These are phyloP conservation scores for Mayamaea pseudoterrestris DNA, from an alignment of 108 stramenopile genomes.

Conservation along the genomic window DNA sequence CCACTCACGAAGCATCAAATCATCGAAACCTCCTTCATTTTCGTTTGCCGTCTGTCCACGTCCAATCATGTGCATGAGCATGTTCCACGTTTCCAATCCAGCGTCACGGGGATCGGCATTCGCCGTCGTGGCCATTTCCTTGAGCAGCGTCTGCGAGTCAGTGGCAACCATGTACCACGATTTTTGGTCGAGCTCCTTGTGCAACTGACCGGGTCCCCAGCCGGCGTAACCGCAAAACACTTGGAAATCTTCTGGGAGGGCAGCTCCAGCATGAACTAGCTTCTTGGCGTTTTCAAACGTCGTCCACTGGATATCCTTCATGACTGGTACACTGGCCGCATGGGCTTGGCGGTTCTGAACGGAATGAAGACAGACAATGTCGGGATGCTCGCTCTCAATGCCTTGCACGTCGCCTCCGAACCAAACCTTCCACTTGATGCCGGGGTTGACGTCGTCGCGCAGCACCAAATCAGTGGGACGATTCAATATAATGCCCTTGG, in stretches of 20 bases:
- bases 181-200: conserved; percentile 58
- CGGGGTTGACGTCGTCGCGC: conserved; percentile 34
- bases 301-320: conserved; percentile 84
- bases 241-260: conserved; percentile 45
- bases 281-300: conserved; percentile 67
- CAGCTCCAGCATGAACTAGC: conserved; percentile 33
- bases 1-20: conserved; percentile 76
- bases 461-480: conserved; percentile 50
- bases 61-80: conserved; percentile 38
- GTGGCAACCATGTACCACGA: conserved; percentile 82
- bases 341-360: conserved; percentile 32
- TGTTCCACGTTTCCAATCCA: conserved; percentile 37
- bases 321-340: conserved; percentile 43
- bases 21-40: conserved; percentile 45
- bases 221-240: conserved; percentile 45
- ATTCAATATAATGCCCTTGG: conserved; percentile 70
- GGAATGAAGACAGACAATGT: conserved; percentile 72
- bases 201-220: conserved; percentile 49
- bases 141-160: conserved; percentile 49
- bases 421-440: conserved; percentile 51
- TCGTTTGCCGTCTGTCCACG: conserved; percentile 34
- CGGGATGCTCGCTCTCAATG: conserved; percentile 48
- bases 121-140: conserved; percentile 42
- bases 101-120: conserved; percentile 32
- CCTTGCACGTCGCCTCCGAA: conserved; percentile 60